phyloP scores from a whole-genome alignment of 441 rosid species.

The Populus hybrid region DNA sequence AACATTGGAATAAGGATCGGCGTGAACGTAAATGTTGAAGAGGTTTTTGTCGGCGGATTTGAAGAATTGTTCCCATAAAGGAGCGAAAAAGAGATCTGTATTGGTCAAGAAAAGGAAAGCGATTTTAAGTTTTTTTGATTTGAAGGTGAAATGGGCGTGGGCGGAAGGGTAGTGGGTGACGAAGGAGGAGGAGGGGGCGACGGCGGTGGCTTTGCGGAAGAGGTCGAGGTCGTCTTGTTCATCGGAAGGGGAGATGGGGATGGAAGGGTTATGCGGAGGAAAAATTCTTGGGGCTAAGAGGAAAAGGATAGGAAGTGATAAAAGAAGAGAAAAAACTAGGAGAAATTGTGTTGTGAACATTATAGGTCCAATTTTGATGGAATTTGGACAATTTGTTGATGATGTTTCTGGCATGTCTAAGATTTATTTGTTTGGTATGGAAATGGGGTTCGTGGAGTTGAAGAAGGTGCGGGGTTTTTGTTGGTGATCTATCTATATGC shows the following conservation, averaged over 20 bases:
- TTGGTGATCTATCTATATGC: no score
- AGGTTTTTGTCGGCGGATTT: conserved; percentile 26
- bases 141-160: conserved; percentile 42
- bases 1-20: conserved; percentile 66
- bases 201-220: conserved; percentile 47
- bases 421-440: no score
- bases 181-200: conserved; percentile 26
- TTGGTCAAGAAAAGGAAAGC: conserved; percentile 88
- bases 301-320: conserved; percentile 54
- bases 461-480: no score
- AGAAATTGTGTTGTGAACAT: conserved; percentile 55
- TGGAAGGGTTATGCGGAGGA: conserved; percentile 35
- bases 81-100: conserved; percentile 73
- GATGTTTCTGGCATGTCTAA: no score
- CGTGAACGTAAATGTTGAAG: conserved; percentile 83
- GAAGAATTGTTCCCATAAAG: conserved; percentile 71
- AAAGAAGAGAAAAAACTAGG: conserved; percentile 47
- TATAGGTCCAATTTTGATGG: neutral
- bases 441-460: no score
- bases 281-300: conserved; percentile 47
- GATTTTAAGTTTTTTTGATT: conserved; percentile 54
- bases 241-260: conserved; percentile 53
- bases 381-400: no score
- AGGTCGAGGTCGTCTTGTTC: conserved; percentile 59
- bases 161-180: conserved; percentile 28